A percentile compares a stretch with the other conserved stretches of the same genome.
Evolutionary conservation across 495 filamentous ascomycete genomes (phyloP).

Genomic region (Neurospora sp.): DNA sequence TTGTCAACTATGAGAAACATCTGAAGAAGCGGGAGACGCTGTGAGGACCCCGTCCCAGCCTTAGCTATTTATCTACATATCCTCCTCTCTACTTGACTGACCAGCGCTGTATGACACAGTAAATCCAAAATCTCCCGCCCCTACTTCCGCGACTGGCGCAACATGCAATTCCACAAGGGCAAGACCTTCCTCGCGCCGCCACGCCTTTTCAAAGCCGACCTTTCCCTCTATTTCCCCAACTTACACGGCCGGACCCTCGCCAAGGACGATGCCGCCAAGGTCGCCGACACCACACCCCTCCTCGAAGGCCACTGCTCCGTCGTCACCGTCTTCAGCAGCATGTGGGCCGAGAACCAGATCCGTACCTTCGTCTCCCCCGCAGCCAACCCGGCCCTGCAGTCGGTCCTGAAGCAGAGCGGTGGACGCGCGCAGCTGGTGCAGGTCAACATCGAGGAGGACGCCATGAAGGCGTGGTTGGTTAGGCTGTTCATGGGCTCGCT

Average conservation of each 20-base stretch:
- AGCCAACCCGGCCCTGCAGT: constrained; percentile 55
- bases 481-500: constrained; percentile 55
- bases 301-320: constrained; percentile 64
- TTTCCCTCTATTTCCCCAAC: constrained; percentile 89
- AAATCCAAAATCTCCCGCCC: constrained; percentile 57
- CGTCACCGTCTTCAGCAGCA: constrained; percentile 67
- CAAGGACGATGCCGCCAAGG: constrained; percentile 18
- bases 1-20: constrained; percentile 77
- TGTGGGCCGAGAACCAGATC: constrained; percentile 81
- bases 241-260: constrained; percentile 66
- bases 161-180: constrained; percentile 69
- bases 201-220: constrained; percentile 61
- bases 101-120: constrained; percentile 13
- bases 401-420: constrained; percentile 34
- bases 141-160: constrained; percentile 89
- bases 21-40: constrained; percentile 59
- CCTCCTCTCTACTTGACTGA: neutral
- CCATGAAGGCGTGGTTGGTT: constrained; percentile 65
- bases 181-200: constrained; percentile 80
- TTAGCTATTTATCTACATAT: neutral
- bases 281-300: constrained; percentile 58
- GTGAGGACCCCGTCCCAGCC: constrained; percentile 34
- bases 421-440: constrained; percentile 61
- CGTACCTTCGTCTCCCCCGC: constrained; percentile 53
- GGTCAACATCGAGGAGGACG: constrained; percentile 79